These are phyloP conservation scores for Saturnispora zaruensis DNA, from an alignment of 805 yeast species.

Conservation along the genomic window DNA sequence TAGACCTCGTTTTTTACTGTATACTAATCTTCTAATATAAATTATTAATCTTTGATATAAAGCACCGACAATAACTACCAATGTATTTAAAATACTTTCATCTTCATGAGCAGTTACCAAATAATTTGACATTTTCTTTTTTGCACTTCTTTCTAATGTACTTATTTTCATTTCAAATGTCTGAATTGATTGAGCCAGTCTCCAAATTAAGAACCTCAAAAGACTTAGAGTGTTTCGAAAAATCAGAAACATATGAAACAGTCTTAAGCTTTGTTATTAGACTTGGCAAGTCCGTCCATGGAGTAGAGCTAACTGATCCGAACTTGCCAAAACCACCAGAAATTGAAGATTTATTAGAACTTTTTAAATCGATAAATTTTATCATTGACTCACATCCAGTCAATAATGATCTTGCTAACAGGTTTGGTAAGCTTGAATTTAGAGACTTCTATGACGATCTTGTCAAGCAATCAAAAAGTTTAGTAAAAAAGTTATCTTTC, in stretches of 20 bases:
- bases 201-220: constrained; percentile 25
- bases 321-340: constrained; percentile 14
- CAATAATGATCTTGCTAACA: constrained; percentile 50
- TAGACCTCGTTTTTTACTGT: neutral
- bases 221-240: constrained; percentile 57
- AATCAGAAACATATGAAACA: constrained; percentile 39
- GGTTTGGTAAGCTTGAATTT: constrained; percentile 91
- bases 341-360: constrained; percentile 26
- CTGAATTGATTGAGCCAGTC: constrained; percentile 14
- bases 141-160: no score
- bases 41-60: neutral
- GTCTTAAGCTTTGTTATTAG: constrained; percentile 46
- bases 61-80: neutral
- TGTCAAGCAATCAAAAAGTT: constrained; percentile 17
- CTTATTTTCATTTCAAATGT: neutral
- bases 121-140: no score
- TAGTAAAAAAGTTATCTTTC: constrained; percentile 17
- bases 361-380: constrained; percentile 39
- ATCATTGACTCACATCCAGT: constrained; percentile 59
- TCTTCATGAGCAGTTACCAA: neutral
- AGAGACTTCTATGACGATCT: constrained; percentile 72
- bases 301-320: constrained; percentile 24
- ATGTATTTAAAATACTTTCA: neutral
- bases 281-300: constrained; percentile 54
- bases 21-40: neutral